Evolutionary conservation across 345 rosid species (phyloP), one percentile per base, ranked within the genome.

Genomic region (Brassica napus): DNA sequence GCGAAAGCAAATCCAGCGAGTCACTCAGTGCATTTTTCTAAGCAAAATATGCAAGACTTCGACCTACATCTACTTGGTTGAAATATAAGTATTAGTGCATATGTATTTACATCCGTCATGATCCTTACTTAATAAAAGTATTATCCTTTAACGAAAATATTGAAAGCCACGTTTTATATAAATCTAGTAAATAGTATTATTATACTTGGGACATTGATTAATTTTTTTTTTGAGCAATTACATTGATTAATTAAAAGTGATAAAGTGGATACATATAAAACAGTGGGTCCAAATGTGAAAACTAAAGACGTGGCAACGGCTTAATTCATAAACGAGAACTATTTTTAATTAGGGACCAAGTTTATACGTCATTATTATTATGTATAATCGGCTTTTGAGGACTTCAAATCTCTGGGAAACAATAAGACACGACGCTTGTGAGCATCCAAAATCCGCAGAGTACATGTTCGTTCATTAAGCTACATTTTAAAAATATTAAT

Each of bases 81-180:
- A 31, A 11, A 0, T 21, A 21, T 42, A 28, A 39, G 68, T 37
- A 67, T 59, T n/a, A 14, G 18, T 49, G 55, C 55, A 47, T 47
- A 4, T 47, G 16, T 47, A 47, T 79, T 66, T 79, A 68, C 70
- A 59, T 63, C 69, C 77, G 55, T 79, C 82, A 72, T 66, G 62
- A 64, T 21, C 23, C 23, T 21, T 21, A 21, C 23, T 21, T 21
- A 21, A 21, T 21, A 21, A 21, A 21, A 21, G 23, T 21, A 21
- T 21, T 21, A 21, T 21, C 23, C 1, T 21, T 21, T 21, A 21
- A 21, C 23, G 1, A 21, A 21, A 21, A 21, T 21, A 21, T 21
- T 21, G 23, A 21, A 21, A 21, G 23, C 23, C 23, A 21, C 23
- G 23, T 21, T 21, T 21, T 21, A 21, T 21, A 21, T 57, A 57